Percentiles rank a stretch among this genome's conserved stretches.
phyloP scores from a whole-genome alignment of 2,329 filamentous ascomycete species.

The Aureobasidium sp. region DNA sequence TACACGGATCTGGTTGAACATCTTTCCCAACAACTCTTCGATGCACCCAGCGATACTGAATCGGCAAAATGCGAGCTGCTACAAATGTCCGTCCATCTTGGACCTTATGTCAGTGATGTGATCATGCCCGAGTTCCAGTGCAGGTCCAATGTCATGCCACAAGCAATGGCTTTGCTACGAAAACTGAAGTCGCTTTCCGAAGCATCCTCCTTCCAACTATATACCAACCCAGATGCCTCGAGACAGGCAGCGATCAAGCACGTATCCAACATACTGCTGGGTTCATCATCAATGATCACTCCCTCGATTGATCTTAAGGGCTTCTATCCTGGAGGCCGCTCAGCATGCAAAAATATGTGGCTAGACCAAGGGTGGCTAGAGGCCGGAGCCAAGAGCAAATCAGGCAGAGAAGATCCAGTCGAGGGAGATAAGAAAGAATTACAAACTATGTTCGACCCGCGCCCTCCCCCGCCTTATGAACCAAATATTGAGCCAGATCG shows the following conservation, averaged over 20 bases:
- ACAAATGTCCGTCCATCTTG: not conserved
- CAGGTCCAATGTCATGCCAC: not conserved
- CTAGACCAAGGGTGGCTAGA: not conserved
- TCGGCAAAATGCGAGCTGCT: not conserved
- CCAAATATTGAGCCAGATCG: not conserved
- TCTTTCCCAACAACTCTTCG: not conserved
- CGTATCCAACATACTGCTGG: not conserved
- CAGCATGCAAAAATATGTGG: conserved; percentile 5
- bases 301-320: not conserved
- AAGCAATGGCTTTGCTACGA: not conserved
- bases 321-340: conserved; percentile 8
- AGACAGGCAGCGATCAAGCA: not conserved
- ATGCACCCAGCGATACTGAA: not conserved
- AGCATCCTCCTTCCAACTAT: not conserved
- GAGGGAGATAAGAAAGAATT: not conserved
- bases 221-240: not conserved
- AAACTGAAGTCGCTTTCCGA: conserved; percentile 7
- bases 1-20: not conserved
- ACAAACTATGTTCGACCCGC: not conserved
- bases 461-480: conserved; percentile 8
- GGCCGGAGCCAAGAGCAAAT: not conserved
- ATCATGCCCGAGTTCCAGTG: conserved; percentile 11
- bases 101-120: not conserved
- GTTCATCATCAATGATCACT: not conserved
- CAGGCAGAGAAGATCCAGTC: not conserved